A percentile compares a stretch with the other conserved stretches of the same genome.
These are phyloP conservation scores for Knufia fluminis DNA, from an alignment of 2,329 filamentous ascomycete species.

Conservation along the genomic window DNA sequence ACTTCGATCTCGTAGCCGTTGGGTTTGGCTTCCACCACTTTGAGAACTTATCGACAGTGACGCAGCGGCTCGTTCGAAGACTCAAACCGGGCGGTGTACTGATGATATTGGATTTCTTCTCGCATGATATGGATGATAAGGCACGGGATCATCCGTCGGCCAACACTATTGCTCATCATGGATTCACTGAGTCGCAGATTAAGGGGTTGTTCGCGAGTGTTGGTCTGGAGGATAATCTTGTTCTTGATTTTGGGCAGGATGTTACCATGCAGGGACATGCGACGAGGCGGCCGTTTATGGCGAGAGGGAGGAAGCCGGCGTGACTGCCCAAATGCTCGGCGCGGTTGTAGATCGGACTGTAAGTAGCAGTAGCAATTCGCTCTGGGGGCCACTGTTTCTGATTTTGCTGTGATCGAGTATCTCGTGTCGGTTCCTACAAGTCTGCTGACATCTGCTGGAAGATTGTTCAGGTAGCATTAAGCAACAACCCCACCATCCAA, in stretches of 20 bases:
- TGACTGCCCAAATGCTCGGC: background rate
- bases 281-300: conserved; percentile 19
- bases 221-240: conserved; percentile 36
- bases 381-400: no score
- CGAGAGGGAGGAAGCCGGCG: conserved; percentile 15
- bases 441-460: no score
- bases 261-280: conserved; percentile 12
- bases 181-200: conserved; percentile 55
- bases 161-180: conserved; percentile 54
- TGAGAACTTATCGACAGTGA: conserved; percentile 52
- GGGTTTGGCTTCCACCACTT: conserved; percentile 61
- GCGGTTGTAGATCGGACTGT: background rate
- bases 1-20: conserved; percentile 60
- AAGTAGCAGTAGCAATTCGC: no score
- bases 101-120: conserved; percentile 58
- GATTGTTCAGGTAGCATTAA: background rate
- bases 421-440: background rate
- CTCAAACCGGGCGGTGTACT: conserved; percentile 58
- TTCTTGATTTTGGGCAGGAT: conserved; percentile 15
- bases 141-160: conserved; percentile 29
- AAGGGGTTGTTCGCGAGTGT: conserved; percentile 54
- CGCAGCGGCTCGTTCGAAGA: conserved; percentile 50
- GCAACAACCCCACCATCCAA: conserved; percentile 12
- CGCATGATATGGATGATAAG: conserved; percentile 34
- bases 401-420: no score